Conservation (phyloP, 768 basidiomycete genomes). For the Suillus placidus region DNA sequence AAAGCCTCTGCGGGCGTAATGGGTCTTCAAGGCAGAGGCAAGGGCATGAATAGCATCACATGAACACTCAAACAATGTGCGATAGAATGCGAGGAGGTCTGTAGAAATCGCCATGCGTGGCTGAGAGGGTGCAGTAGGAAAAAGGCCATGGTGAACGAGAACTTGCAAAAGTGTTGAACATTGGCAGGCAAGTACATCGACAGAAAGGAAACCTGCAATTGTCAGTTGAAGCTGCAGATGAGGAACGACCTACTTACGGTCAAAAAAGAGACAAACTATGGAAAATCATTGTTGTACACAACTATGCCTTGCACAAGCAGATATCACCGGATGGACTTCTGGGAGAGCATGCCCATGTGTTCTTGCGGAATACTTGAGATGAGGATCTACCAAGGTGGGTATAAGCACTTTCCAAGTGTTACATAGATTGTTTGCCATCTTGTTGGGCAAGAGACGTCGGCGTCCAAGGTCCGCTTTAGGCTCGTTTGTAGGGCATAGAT, state of each 20-base stretch:
- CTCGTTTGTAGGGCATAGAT: neutral
- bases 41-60: constrained; percentile 31
- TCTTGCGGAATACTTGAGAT: neutral
- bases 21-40: neutral
- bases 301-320: neutral
- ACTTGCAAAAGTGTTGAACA: constrained; percentile 25
- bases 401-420: neutral
- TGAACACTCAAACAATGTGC: constrained; percentile 37
- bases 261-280: constrained; percentile 5
- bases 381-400: neutral
- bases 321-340: neutral
- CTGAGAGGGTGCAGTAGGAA: constrained; percentile 32
- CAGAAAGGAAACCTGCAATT: constrained; percentile 19
- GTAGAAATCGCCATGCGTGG: constrained; percentile 25
- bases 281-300: neutral
- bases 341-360: constrained; percentile 1
- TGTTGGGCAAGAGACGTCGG: neutral
- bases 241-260: neutral
- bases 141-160: constrained; percentile 36
- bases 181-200: constrained; percentile 21
- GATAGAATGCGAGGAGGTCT: constrained; percentile 37
- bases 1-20: constrained; percentile 19
- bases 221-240: too few species aligned
- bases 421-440: neutral
- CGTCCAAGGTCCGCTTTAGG: neutral